Conservation (phyloP, 768 basidiomycete species). For the Serendipita sp. region DNA sequence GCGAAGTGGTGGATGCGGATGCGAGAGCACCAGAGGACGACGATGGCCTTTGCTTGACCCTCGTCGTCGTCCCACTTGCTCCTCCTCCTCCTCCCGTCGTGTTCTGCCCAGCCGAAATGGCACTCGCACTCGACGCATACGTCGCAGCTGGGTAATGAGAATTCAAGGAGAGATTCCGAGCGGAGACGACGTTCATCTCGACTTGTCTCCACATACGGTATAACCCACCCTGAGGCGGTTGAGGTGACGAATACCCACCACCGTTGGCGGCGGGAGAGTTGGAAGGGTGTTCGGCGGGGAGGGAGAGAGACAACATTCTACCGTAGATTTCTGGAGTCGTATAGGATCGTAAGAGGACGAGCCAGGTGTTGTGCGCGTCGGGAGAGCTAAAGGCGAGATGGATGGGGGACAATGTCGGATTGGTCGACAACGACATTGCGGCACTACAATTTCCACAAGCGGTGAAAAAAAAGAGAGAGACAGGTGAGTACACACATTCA, state of each 20-base stretch:
- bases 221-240: conserved; percentile 34
- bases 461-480: conserved; percentile 7
- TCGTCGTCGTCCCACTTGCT: not conserved
- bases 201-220: conserved; percentile 83
- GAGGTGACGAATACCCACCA: conserved; percentile 2
- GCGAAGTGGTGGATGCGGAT: not conserved
- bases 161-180: conserved; percentile 48
- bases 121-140: not conserved
- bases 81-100: conserved; percentile 4
- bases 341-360: conserved; percentile 64
- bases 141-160: not conserved
- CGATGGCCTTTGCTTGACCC: conserved; percentile 15
- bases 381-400: conserved; percentile 56
- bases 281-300: conserved; percentile 24
- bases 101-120: not conserved
- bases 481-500: conserved; percentile 7
- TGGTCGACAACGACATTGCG: conserved; percentile 1
- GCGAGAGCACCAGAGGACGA: too few species aligned
- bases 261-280: not conserved
- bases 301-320: conserved; percentile 22
- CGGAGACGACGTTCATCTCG: conserved; percentile 55
- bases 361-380: conserved; percentile 57
- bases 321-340: conserved; percentile 70
- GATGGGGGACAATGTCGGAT: conserved; percentile 30
- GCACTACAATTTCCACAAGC: not conserved